Evolutionary conservation across 768 basidiomycete species (phyloP), one percentile per base, ranked within the genome.

Genomic region (Boletus barrowsii): DNA sequence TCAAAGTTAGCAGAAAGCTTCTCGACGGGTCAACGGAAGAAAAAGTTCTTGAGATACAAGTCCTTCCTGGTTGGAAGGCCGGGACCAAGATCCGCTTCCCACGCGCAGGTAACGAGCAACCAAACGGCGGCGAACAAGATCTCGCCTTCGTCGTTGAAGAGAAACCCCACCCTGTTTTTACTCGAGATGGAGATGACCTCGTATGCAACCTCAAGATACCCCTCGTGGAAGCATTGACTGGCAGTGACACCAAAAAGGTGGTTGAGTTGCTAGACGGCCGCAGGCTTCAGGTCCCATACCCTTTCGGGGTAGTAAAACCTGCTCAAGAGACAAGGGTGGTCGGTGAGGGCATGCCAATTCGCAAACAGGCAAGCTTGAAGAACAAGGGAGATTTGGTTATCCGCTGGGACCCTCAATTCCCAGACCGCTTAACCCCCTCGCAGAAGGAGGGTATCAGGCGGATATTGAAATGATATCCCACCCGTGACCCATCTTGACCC

Each of bases 91-190:
- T 98, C 55, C 85, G 91, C 40, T 98, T 95, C 72, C 83, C 90
- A 0, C 82, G 83, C 20, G 87, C 91, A 10, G 93, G 93, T 3
- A 94, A 98, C 70, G 93, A 94, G 63, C 77, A 79, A 48, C 66
- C 74, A 13, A 69, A 57, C 33, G 87, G 88, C 11, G 87, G 87
- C 43, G 69, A 88, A 14, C 93, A 94, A 64, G 92, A 95, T 68
- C 79, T 99, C n/a, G 94, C 94, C 32, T 98, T 99, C 67, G 83
- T 96, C 44, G 83, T 97, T n/a, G 95, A 97, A 70, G 93, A 98
- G 73, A 98, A 96, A 72, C 86, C 87, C 10, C 91, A 98, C 70
- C 70, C 79, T 0, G 69, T 77, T 17, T 97, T 91, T 72, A 79
- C 75, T 54, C 80, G 95, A 22, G 85, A 89, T 9, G 92, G 88